Evolutionary conservation across 805 yeast species (phyloP).

Genomic region (Spathaspora sp.): DNA sequence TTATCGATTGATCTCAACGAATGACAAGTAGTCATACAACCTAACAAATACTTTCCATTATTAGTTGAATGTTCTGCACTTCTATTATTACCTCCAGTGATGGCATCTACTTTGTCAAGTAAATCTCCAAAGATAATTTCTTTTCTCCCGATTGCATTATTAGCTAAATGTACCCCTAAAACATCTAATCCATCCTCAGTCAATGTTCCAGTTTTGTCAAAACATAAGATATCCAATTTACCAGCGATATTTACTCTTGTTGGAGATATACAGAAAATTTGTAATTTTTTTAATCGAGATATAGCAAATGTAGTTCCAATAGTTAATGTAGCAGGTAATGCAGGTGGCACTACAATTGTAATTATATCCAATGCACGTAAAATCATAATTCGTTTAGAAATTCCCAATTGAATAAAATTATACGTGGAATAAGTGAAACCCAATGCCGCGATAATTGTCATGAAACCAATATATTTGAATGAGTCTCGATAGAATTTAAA

Average conservation of each 20-base stretch:
- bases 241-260: constrained; percentile 96
- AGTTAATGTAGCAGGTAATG: constrained; percentile 94
- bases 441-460: constrained; percentile 77
- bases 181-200: constrained; percentile 97
- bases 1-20: constrained; percentile 76
- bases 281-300: constrained; percentile 56
- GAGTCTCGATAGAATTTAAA: constrained; percentile 94
- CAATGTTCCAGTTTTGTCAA: constrained; percentile 96
- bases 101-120: constrained; percentile 7
- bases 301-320: constrained; percentile 95
- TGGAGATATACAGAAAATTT: constrained; percentile 89
- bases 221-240: constrained; percentile 82
- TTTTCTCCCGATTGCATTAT: constrained; percentile 38
- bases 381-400: constrained; percentile 66
- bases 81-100: no score
- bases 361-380: constrained; percentile 89
- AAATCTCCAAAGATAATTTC: constrained; percentile 34
- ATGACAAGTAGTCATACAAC: constrained; percentile 75
- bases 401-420: constrained; percentile 74
- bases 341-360: constrained; percentile 98
- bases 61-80: constrained; percentile 20
- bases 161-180: constrained; percentile 49
- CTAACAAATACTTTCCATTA: constrained; percentile 28
- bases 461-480: constrained; percentile 91
- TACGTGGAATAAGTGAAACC: constrained; percentile 85